phyloP scores from a whole-genome alignment of 2,329 filamentous ascomycete species.

The Pezicula neosporulosa region DNA sequence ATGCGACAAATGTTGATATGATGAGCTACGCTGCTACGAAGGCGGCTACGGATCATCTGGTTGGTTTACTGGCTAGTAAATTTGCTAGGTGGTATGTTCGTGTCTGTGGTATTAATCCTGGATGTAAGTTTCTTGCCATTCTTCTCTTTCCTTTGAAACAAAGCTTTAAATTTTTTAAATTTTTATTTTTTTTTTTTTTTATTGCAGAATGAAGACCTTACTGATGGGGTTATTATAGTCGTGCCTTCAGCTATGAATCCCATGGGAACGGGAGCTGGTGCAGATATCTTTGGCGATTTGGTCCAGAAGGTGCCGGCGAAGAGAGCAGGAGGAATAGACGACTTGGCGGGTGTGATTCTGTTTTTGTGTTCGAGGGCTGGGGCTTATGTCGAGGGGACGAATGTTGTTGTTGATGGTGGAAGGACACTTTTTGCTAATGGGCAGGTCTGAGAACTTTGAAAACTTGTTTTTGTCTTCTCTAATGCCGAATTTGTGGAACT shows the following conservation, averaged over 20 bases:
- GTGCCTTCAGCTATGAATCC: slow-evolving; percentile 42
- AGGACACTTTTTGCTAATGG: slow-evolving; percentile 37
- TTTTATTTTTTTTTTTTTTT: no score
- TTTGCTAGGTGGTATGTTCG: slow-evolving; percentile 40
- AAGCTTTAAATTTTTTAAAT: not conserved
- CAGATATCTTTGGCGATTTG: slow-evolving; percentile 36
- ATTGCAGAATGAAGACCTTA: not conserved
- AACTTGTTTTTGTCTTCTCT: no score
- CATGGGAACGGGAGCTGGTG: slow-evolving; percentile 30
- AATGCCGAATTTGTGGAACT: no score
- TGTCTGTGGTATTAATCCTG: slow-evolving; percentile 41
- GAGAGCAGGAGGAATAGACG: slow-evolving; percentile 34
- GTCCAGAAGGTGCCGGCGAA: slow-evolving; percentile 37
- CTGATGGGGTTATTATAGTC: slow-evolving; percentile 23
- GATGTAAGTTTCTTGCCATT: slow-evolving; percentile 29
- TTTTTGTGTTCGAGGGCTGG: slow-evolving; percentile 39
- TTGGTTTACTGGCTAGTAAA: slow-evolving; percentile 44
- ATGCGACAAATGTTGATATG: slow-evolving; percentile 48
- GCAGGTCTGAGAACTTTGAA: slow-evolving; percentile 20
- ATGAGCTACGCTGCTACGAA: slow-evolving; percentile 49
- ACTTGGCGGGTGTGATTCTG: slow-evolving; percentile 39
- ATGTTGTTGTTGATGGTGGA: slow-evolving; percentile 36
- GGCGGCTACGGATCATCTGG: slow-evolving; percentile 48
- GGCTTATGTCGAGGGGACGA: slow-evolving; percentile 37
- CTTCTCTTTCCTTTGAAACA: not conserved